Percentiles rank a stretch among this genome's conserved stretches.
Conservation (phyloP, 164 flowering plant genomes). For the Aristolochia contorta region DNA sequence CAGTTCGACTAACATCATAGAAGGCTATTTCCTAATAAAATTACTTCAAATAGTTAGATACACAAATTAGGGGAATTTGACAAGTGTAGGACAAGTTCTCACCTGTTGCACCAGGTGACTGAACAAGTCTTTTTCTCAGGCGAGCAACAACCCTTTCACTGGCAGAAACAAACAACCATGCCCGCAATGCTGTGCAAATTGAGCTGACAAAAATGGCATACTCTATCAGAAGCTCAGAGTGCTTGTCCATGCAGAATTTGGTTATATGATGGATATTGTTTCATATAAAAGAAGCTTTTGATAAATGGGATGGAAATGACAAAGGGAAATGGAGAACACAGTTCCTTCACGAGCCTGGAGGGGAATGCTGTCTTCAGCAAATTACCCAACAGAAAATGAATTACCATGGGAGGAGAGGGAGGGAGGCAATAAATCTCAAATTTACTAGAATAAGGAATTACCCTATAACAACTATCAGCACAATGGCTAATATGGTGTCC, state of each 20-base stretch:
- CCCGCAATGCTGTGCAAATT: constrained; percentile 67
- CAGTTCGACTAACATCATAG: constrained; percentile 89
- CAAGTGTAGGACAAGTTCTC: not conserved
- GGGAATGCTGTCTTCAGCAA: no score
- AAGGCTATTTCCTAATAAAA: constrained; percentile 65
- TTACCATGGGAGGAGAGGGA: no score
- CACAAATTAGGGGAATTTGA: not conserved
- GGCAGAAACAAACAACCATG: constrained; percentile 91
- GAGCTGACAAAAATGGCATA: constrained; percentile 38
- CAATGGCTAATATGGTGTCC: constrained; percentile 53
- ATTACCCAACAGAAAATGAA: no score
- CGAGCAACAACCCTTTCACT: constrained; percentile 98
- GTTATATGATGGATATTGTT: no score
- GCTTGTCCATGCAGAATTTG: no score
- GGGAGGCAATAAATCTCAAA: no score
- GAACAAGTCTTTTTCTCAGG: constrained; percentile 67
- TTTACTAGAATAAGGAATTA: constrained; percentile 13
- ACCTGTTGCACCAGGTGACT: constrained; percentile 83
- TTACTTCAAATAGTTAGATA: constrained; percentile 1
- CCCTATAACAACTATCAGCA: constrained; percentile 75
- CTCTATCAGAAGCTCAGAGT: no score
- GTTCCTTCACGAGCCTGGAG: no score
- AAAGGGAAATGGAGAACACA: no score
- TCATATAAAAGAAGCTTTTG: no score
- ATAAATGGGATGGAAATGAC: no score